These are phyloP conservation scores for Hypoxylon sp. DNA, from an alignment of 2,329 filamentous ascomycete genomes.

Conservation along the genomic window DNA sequence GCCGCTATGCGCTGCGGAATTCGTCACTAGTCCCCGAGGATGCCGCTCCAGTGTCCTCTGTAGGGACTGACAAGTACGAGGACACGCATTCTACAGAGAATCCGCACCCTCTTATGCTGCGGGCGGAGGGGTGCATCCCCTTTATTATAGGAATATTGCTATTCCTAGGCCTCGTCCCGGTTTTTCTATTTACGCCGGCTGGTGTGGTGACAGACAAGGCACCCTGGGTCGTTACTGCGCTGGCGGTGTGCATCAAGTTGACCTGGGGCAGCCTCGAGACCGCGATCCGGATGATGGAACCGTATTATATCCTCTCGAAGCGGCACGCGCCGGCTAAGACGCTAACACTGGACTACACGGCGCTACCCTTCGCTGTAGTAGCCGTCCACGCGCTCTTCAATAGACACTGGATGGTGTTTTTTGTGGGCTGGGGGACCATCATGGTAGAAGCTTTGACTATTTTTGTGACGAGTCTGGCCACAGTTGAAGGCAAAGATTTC, in stretches of 20 bases:
- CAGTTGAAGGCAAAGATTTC: conserved; percentile 75
- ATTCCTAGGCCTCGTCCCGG: conserved; percentile 71
- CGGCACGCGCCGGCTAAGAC: conserved; percentile 76
- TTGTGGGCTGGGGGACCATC: conserved; percentile 79
- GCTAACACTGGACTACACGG: conserved; percentile 80
- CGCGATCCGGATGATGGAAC: conserved; percentile 80
- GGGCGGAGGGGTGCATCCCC: conserved; percentile 70
- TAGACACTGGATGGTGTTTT: conserved; percentile 74
- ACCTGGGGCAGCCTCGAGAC: conserved; percentile 78
- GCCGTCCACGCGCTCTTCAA: conserved; percentile 74
- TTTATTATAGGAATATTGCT: conserved; percentile 71
- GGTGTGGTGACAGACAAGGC: conserved; percentile 71
- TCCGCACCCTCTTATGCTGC: conserved; percentile 79
- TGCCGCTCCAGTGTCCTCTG: conserved; percentile 59
- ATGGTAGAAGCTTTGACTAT: conserved; percentile 81
- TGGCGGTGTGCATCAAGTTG: conserved; percentile 77
- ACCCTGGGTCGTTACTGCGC: conserved; percentile 75
- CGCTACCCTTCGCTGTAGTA: conserved; percentile 77
- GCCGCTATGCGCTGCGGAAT: conserved; percentile 78
- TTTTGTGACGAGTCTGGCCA: conserved; percentile 75
- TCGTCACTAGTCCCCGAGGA: conserved; percentile 78
- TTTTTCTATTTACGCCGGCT: conserved; percentile 72
- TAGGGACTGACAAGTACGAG: conserved; percentile 64
- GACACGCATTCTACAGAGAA: conserved; percentile 68
- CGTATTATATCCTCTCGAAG: conserved; percentile 78